A percentile compares a stretch with the other conserved stretches of the same genome.
Conservation (phyloP, 306 rosid species). For the Canavalia ensiformis region DNA sequence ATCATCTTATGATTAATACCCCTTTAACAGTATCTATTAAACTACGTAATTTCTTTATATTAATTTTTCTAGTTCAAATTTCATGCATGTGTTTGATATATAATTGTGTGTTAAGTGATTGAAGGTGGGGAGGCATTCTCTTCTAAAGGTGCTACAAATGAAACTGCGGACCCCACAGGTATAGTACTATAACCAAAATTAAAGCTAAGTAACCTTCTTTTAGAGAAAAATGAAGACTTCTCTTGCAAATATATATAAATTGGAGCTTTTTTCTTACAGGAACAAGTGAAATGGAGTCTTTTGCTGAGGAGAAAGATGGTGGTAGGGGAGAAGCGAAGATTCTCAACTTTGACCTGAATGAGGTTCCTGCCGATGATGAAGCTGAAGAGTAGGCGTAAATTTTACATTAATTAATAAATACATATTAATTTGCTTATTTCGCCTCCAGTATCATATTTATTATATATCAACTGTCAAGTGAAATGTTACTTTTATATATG, state of each 20-base stretch:
- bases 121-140: not conserved
- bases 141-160: not conserved
- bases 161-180: not conserved
- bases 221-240: not conserved
- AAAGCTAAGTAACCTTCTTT: not conserved
- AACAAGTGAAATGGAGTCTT: not conserved
- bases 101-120: not conserved
- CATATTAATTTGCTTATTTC: not conserved
- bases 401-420: not conserved
- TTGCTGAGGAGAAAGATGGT: not conserved
- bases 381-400: not conserved
- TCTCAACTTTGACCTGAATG: constrained; percentile 43
- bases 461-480: not conserved
- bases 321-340: not conserved
- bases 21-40: not conserved
- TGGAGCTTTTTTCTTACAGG: not conserved
- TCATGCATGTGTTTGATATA: not conserved
- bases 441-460: not conserved
- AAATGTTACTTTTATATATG: not conserved
- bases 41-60: too few relatives aligned
- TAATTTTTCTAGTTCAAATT: not conserved
- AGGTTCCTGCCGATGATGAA: not conserved
- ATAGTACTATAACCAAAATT: too few relatives aligned
- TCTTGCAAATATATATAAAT: not conserved
- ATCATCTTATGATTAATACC: not conserved